phyloP scores from a whole-genome alignment of 2,329 filamentous ascomycete genomes.

The Penicillium sp. region DNA sequence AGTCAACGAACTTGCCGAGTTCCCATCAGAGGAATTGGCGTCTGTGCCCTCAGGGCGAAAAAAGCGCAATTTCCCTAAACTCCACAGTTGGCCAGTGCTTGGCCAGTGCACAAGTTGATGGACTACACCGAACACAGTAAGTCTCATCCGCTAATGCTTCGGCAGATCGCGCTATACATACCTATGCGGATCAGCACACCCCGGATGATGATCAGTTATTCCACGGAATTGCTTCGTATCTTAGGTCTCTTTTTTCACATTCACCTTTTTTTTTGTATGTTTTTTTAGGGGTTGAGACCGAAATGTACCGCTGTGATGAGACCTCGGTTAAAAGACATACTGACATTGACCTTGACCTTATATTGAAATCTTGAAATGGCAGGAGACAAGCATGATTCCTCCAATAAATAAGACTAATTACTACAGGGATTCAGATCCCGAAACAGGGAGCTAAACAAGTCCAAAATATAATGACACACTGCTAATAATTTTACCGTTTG shows the following conservation, averaged over 20 bases:
- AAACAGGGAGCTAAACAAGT: slow-evolving; percentile 4
- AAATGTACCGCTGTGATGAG: background rate
- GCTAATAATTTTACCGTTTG: background rate
- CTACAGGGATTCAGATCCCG: slow-evolving; percentile 20
- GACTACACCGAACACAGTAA: slow-evolving; percentile 26
- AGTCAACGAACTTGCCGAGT: slow-evolving; percentile 14
- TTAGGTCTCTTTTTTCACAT: background rate
- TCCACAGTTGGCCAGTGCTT: slow-evolving; percentile 22
- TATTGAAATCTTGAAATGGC: slow-evolving; percentile 3
- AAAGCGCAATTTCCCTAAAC: slow-evolving; percentile 12
- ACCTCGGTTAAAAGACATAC: background rate
- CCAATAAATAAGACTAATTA: slow-evolving; percentile 4
- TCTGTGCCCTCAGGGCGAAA: slow-evolving; percentile 16
- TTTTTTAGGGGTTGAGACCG: background rate
- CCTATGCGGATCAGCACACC: slow-evolving; percentile 8
- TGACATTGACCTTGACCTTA: background rate
- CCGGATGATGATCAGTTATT: slow-evolving; percentile 14
- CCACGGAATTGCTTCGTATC: background rate
- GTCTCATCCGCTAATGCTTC: slow-evolving; percentile 24
- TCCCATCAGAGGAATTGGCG: slow-evolving; percentile 7
- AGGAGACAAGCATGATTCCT: background rate
- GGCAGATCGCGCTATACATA: slow-evolving; percentile 22
- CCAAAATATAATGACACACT: background rate
- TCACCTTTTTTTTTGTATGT: too few species aligned
- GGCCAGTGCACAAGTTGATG: background rate